Evolutionary conservation across 2,329 filamentous ascomycete species (phyloP), one percentile per base, ranked within the genome.

Genomic region (Tolypocladium sp.): DNA sequence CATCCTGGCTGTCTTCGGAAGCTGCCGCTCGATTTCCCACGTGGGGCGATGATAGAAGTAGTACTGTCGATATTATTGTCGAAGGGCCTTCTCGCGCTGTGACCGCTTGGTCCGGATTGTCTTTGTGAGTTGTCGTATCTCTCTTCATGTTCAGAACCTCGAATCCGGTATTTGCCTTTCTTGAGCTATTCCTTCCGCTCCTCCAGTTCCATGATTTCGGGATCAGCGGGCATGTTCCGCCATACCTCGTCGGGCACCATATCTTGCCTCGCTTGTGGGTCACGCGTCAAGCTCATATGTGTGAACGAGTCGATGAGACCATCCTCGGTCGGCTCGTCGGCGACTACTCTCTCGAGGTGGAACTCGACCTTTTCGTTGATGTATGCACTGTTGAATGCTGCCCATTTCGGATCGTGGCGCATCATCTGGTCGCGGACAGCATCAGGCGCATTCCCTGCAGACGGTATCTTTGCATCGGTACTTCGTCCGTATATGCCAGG

Each of bases 241-340:
- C 54, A 69, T 44, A 70, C 63, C 59, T 70, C 59, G 15, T 68
- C 40, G 22, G 65, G 68, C 12, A 70, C 66, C 58, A 70, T 69
- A 51, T 70, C 64, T 40, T 55, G 58, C 20, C 59, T 63, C 20
- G 65, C 63, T 13, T 59, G 57, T 42, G 62, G 65, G 59, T 69
- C 63, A 33, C 58, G 59, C 13, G 62, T 68, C 22, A 69, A 58
- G 62, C 69, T 64, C 4, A 56, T 56, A 7, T 56, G 35, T 1
- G 35, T 56, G 35, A 56, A 56, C 2, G 42, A 15, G 1, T 56
- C 13, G 25, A 56, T 56, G 1, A 56, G 54, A 20, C 35, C 3
- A n/a, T 56, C 35, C 12, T 56, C 54, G 2, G 13, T 56, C 20
- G 35, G 35, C 38, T 56, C 38, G 38, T 25, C 56, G 3, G 67